These are phyloP conservation scores for Neurospora intermedia DNA, from an alignment of 495 filamentous ascomycete species.

Conservation along the genomic window DNA sequence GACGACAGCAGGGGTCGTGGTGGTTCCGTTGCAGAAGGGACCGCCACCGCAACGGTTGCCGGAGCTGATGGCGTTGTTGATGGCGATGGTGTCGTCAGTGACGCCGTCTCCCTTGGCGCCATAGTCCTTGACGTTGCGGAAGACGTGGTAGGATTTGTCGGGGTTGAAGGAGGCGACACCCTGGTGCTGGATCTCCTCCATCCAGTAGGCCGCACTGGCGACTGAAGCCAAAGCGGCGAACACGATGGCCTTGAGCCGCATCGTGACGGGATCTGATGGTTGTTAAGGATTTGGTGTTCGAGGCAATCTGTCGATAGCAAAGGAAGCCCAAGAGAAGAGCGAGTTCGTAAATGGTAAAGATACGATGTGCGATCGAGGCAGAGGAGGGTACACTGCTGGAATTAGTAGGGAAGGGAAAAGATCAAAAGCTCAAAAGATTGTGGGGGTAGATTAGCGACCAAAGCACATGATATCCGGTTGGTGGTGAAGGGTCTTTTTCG, in stretches of 20 bases:
- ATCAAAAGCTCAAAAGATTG: background rate
- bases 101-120: slow-evolving; percentile 65
- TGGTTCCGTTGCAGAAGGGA: slow-evolving; percentile 60
- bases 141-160: slow-evolving; percentile 42
- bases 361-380: background rate
- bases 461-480: background rate
- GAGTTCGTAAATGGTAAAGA: background rate
- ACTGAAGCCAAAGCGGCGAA: background rate
- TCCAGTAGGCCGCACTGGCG: slow-evolving; percentile 31
- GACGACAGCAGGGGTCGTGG: slow-evolving; percentile 56
- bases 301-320: background rate
- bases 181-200: slow-evolving; percentile 34
- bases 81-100: slow-evolving; percentile 4
- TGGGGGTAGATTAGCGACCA: background rate
- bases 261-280: background rate
- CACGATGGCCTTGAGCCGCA: background rate
- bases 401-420: background rate
- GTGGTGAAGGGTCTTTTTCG: background rate
- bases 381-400: background rate
- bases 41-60: slow-evolving; percentile 64
- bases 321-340: background rate
- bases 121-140: slow-evolving; percentile 74
- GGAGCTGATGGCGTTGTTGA: slow-evolving; percentile 61
- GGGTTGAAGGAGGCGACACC: slow-evolving; percentile 35
- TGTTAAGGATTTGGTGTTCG: background rate